Evolutionary conservation across 495 filamentous ascomycete genomes (phyloP).

Genomic region (Penicillium cinerascens): DNA sequence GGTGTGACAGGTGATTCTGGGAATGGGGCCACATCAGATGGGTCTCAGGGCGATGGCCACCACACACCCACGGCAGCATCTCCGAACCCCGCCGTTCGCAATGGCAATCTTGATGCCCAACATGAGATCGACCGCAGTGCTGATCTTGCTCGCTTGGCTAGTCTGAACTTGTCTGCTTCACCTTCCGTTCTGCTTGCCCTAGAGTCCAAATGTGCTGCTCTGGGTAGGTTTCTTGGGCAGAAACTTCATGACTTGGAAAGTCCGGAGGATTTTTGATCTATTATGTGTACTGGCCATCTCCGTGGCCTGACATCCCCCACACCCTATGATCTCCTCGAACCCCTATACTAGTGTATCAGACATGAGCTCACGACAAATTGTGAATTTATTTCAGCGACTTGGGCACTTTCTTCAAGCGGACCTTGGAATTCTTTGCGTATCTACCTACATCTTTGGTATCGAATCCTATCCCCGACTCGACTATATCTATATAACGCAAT

Average conservation of each 20-base stretch:
- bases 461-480: no score
- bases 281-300: background rate
- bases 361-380: slow-evolving; percentile 5
- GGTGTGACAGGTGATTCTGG: slow-evolving; percentile 2
- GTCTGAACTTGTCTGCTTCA: slow-evolving; percentile 41
- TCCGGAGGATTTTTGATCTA: slow-evolving; percentile 42
- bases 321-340: no score
- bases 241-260: slow-evolving; percentile 44
- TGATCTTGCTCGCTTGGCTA: slow-evolving; percentile 40
- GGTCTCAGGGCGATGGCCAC: slow-evolving; percentile 10
- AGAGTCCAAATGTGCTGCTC: slow-evolving; percentile 46
- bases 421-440: background rate
- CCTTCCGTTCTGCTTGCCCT: slow-evolving; percentile 42
- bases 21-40: slow-evolving; percentile 17
- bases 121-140: slow-evolving; percentile 42
- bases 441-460: no score
- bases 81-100: slow-evolving; percentile 7
- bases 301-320: background rate
- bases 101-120: slow-evolving; percentile 35
- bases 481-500: no score
- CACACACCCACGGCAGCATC: slow-evolving; percentile 12
- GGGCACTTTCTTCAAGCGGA: background rate
- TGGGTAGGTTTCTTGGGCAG: slow-evolving; percentile 40
- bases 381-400: background rate
- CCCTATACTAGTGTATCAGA: background rate